Conservation (phyloP, 176 grass and related monocot genomes). For the Musa itinerans region DNA sequence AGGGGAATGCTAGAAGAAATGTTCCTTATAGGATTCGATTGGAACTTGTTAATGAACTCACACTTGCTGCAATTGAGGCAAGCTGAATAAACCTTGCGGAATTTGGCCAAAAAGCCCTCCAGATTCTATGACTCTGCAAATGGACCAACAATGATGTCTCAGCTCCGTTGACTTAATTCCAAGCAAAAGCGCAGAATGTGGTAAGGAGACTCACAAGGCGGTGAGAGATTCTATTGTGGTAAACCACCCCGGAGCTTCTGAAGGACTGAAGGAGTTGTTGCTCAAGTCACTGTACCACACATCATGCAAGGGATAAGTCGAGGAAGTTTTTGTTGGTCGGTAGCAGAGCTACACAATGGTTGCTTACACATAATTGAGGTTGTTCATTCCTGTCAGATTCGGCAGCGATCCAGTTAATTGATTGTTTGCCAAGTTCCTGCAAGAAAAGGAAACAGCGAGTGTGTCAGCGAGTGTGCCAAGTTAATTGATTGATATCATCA, state of each 20-base stretch:
- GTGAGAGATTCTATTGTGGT: conserved; percentile 32
- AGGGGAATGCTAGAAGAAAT: neutral
- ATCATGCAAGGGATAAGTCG: neutral
- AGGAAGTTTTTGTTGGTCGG: conserved; percentile 6
- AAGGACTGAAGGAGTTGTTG: conserved; percentile 58
- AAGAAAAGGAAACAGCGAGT: conserved; percentile 16
- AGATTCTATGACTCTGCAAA: conserved; percentile 54
- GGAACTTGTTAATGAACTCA: conserved; percentile 36
- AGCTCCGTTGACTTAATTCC: neutral
- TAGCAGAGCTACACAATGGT: neutral
- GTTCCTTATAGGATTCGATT: neutral
- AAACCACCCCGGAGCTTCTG: conserved; percentile 51
- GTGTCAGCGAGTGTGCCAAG: too few relatives aligned
- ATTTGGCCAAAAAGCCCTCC: conserved; percentile 36
- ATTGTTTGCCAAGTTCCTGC: conserved; percentile 65
- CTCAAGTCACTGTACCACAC: conserved; percentile 53
- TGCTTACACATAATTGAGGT: conserved; percentile 53
- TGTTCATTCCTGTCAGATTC: conserved; percentile 39
- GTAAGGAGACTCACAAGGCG: conserved; percentile 45
- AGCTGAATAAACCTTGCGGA: conserved; percentile 40
- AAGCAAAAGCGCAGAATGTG: neutral
- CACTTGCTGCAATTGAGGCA: conserved; percentile 67
- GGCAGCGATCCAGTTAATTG: conserved; percentile 41
- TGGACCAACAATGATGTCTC: conserved; percentile 13
- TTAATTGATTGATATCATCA: neutral